Percentiles rank a stretch among this genome's conserved stretches.
phyloP scores from a whole-genome alignment of 2,329 filamentous ascomycete genomes.

The Aspergillus caelatus region DNA sequence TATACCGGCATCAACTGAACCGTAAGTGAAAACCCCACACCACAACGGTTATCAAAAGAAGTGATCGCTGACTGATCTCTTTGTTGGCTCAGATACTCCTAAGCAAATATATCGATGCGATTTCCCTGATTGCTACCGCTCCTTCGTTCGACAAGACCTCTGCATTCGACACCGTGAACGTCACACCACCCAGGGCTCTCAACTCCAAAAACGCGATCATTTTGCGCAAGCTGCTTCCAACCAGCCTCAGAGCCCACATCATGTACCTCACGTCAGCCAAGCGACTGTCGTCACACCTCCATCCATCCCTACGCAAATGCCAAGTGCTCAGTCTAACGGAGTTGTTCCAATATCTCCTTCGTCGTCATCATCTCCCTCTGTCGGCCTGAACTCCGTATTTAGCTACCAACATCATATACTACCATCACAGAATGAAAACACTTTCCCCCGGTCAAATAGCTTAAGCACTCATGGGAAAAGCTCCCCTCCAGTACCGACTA shows the following conservation, averaged over 20 bases:
- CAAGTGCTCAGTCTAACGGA: conserved; percentile 12
- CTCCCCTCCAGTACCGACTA: conserved; percentile 28
- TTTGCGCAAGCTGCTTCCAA: conserved; percentile 38
- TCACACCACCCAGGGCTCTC: conserved; percentile 67
- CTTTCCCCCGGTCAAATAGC: conserved; percentile 30
- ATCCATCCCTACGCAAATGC: conserved; percentile 5
- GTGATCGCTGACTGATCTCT: conserved; percentile 17
- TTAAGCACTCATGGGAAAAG: conserved; percentile 31
- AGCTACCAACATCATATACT: conserved; percentile 29
- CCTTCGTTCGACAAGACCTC: conserved; percentile 91
- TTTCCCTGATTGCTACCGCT: conserved; percentile 84
- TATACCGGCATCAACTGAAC: conserved; percentile 95
- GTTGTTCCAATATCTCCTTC: conserved; percentile 24
- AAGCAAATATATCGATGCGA: conserved; percentile 96
- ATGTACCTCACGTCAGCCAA: conserved; percentile 20
- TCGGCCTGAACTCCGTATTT: conserved; percentile 22
- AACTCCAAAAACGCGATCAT: conserved; percentile 53
- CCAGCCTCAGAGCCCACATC: conserved; percentile 22
- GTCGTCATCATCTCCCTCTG: conserved; percentile 33
- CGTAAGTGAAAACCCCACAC: conserved; percentile 56
- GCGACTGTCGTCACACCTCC: conserved; percentile 15
- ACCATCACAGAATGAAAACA: conserved; percentile 29
- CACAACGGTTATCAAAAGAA: neutral
- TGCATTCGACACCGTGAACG: conserved; percentile 83
- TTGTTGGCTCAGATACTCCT: conserved; percentile 68